These are phyloP conservation scores for Teratosphaeria nubilosa DNA, from an alignment of 2,329 filamentous ascomycete genomes.

Conservation along the genomic window DNA sequence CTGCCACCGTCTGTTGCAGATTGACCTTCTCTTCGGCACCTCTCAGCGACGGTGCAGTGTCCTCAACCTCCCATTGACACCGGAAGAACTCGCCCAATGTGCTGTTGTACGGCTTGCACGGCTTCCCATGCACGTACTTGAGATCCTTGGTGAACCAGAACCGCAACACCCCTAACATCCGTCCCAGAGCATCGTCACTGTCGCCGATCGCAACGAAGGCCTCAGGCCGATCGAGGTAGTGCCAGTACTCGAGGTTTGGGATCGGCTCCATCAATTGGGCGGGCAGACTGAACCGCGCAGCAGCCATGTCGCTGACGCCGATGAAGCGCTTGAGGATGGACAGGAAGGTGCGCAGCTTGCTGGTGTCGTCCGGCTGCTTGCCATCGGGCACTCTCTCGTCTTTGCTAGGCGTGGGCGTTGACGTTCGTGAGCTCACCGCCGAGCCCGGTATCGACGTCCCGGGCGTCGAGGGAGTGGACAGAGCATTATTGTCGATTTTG, in stretches of 20 bases:
- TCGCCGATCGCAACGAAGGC: constrained; percentile 79
- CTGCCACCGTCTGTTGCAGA: constrained; percentile 12
- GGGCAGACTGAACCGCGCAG: constrained; percentile 90
- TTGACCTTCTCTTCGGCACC: constrained; percentile 23
- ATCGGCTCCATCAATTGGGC: constrained; percentile 92
- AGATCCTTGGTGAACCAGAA: constrained; percentile 99
- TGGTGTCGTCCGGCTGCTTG: constrained; percentile 61
- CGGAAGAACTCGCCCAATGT: constrained; percentile 95
- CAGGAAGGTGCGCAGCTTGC: constrained; percentile 81
- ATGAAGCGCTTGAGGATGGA: constrained; percentile 88
- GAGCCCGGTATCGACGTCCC: constrained; percentile 10
- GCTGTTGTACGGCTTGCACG: constrained; percentile 98
- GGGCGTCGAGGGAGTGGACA: constrained; percentile 1
- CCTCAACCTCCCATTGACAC: constrained; percentile 92
- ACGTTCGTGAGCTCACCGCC: constrained; percentile 9
- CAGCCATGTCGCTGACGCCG: constrained; percentile 87
- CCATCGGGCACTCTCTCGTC: constrained; percentile 14
- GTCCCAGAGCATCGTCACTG: constrained; percentile 80
- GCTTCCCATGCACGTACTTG: constrained; percentile 97
- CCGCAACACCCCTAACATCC: constrained; percentile 86
- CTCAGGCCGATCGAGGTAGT: constrained; percentile 90
- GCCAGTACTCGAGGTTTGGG: constrained; percentile 98
- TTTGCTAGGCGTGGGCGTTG: constrained; percentile 9
- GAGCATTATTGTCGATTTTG: constrained; percentile 4
- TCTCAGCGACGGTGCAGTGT: constrained; percentile 54